Percentiles rank a stretch among this genome's conserved stretches.
Evolutionary conservation across 257 asterid genomes (phyloP).

Genomic region (Primulina huaijiensis): DNA sequence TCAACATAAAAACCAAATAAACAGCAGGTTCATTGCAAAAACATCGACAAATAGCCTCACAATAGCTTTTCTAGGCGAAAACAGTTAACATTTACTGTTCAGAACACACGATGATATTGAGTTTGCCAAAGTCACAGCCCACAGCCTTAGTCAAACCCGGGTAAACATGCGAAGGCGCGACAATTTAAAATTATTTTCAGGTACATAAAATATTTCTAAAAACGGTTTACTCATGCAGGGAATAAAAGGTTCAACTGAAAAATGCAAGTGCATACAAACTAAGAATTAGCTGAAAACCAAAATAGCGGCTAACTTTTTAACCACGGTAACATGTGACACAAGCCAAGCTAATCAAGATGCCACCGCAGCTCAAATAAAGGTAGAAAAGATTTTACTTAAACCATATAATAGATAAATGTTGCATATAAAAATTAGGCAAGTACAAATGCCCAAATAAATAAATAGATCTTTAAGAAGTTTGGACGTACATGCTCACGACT

Average conservation of each 20-base stretch:
- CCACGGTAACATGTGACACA: not conserved
- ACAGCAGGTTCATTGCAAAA: not conserved
- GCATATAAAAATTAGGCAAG: constrained; percentile 10
- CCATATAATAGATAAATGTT: constrained; percentile 9
- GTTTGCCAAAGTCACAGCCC: not conserved
- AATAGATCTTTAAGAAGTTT: not conserved
- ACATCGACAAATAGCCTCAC: not conserved
- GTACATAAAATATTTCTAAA: not conserved
- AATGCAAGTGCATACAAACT: not conserved
- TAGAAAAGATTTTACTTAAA: constrained; percentile 1
- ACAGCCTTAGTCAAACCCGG: not conserved
- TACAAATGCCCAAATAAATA: not conserved
- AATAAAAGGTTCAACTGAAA: not conserved
- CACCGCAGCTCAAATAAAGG: constrained; percentile 6
- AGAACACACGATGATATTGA: not conserved
- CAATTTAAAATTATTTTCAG: not conserved
- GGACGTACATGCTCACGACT: constrained; percentile 69
- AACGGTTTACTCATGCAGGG: not conserved
- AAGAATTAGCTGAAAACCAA: not conserved
- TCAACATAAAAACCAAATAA: too few relatives aligned
- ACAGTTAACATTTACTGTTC: not conserved
- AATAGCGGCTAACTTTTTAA: not conserved
- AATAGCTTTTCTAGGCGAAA: not conserved
- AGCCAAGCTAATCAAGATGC: constrained; percentile 19
- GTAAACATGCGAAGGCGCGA: not conserved